Conservation (phyloP, 495 filamentous ascomycete species). For the Entonaema liquescens region DNA sequence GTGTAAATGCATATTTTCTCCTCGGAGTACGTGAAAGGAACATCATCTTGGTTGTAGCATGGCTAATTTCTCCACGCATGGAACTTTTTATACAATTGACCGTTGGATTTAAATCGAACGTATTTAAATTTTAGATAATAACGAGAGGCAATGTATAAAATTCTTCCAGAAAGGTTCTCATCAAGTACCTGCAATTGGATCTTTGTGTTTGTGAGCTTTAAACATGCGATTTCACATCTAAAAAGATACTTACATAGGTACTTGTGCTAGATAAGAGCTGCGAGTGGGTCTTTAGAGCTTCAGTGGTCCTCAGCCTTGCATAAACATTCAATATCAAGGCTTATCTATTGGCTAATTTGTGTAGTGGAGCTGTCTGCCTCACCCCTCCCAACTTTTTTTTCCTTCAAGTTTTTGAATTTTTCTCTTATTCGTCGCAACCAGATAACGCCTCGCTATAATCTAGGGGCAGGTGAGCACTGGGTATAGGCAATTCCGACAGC, state of each 20-base stretch:
- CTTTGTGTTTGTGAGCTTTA: not conserved
- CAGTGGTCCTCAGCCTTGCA: constrained; percentile 18
- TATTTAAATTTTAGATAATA: no score
- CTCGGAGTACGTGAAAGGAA: constrained; percentile 23
- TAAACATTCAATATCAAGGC: not conserved
- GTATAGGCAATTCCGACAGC: constrained; percentile 1
- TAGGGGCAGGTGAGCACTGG: not conserved
- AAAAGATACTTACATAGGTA: constrained; percentile 15
- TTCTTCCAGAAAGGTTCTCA: not conserved
- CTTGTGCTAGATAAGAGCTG: not conserved
- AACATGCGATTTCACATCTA: not conserved
- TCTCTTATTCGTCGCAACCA: constrained; percentile 26
- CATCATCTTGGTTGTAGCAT: constrained; percentile 39
- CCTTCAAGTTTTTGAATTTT: constrained; percentile 28
- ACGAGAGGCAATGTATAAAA: not conserved
- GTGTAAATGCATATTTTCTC: constrained; percentile 16
- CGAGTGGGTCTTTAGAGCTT: not conserved
- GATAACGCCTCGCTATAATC: not conserved
- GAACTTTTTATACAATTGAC: not conserved
- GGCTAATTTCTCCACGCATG: not conserved
- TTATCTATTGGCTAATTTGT: constrained; percentile 19
- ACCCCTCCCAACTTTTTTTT: constrained; percentile 46
- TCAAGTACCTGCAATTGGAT: not conserved
- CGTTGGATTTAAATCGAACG: not conserved
- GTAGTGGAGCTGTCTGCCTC: constrained; percentile 18